These are phyloP conservation scores for Leccinum obscurum DNA, from an alignment of 768 basidiomycete genomes.

Conservation along the genomic window DNA sequence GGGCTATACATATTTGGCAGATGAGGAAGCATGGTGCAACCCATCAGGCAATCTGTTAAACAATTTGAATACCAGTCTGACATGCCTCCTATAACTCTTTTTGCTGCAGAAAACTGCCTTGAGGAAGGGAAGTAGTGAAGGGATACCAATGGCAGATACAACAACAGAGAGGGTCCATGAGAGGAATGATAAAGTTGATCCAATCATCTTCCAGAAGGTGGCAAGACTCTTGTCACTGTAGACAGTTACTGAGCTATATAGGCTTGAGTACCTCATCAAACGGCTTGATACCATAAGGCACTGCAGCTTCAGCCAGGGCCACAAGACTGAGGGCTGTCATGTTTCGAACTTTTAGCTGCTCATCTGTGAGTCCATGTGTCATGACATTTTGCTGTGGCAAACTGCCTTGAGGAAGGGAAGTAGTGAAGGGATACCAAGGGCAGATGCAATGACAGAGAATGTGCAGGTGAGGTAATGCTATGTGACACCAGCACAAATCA, in stretches of 20 bases:
- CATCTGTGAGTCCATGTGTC: constrained; percentile 87
- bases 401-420: constrained; percentile 75
- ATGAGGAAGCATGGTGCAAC: constrained; percentile 88
- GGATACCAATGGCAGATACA: constrained; percentile 97
- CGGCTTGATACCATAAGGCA: constrained; percentile 99
- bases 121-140: constrained; percentile 94
- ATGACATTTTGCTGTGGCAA: constrained; percentile 97
- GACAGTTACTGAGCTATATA: constrained; percentile 62
- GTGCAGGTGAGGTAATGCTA: too few relatives aligned
- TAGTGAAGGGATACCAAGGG: constrained; percentile 95
- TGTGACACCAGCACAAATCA: too few relatives aligned
- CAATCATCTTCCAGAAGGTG: constrained; percentile 58
- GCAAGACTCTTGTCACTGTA: constrained; percentile 76
- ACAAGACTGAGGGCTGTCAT: constrained; percentile 81
- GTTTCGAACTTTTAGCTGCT: constrained; percentile 78
- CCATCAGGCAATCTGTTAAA: constrained; percentile 99
- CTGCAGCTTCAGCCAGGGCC: constrained; percentile 94
- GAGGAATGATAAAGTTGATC: constrained; percentile 96
- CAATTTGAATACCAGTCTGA: constrained; percentile 98
- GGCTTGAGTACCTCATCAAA: constrained; percentile 93
- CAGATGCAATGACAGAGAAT: constrained; percentile 45
- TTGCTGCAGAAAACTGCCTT: constrained; percentile 98
- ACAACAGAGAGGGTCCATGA: constrained; percentile 74
- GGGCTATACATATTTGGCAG: constrained; percentile 93
- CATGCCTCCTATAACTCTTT: constrained; percentile 98